A percentile compares a stretch with the other conserved stretches of the same genome.
phyloP scores from a whole-genome alignment of 257 asterid species.

The Rauvolfia tetraphylla region DNA sequence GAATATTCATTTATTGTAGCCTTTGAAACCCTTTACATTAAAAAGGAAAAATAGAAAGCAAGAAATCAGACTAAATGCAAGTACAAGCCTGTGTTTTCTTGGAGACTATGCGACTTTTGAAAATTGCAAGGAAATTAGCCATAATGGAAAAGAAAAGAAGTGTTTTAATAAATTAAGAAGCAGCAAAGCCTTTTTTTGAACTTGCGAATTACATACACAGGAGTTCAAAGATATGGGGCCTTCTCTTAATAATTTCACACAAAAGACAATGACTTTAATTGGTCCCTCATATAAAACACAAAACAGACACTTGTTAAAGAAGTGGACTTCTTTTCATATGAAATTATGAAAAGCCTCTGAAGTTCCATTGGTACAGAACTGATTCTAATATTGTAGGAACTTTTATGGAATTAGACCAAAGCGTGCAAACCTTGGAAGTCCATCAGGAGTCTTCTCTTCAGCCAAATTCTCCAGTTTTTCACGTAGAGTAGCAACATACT shows the following conservation, averaged over 20 bases:
- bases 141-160: not conserved
- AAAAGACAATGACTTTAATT: not conserved
- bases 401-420: constrained; percentile 9
- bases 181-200: not conserved
- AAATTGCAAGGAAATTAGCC: not conserved
- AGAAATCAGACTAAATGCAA: not conserved
- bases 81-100: not conserved
- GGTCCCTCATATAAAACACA: not conserved
- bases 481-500: constrained; percentile 84
- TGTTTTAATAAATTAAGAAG: too few species aligned
- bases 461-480: constrained; percentile 89
- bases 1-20: constrained; percentile 66
- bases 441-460: constrained; percentile 72
- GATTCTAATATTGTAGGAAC: not conserved
- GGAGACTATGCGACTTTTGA: not conserved
- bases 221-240: not conserved
- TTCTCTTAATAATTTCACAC: too few species aligned
- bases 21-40: constrained; percentile 60
- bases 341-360: not conserved
- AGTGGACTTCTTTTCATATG: not conserved
- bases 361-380: not conserved
- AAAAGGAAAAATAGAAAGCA: constrained; percentile 1
- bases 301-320: not conserved
- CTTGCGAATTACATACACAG: not conserved
- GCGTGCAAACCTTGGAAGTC: constrained; percentile 60